phyloP scores from a whole-genome alignment of 768 basidiomycete species.

The Boletus reticuloceps region DNA sequence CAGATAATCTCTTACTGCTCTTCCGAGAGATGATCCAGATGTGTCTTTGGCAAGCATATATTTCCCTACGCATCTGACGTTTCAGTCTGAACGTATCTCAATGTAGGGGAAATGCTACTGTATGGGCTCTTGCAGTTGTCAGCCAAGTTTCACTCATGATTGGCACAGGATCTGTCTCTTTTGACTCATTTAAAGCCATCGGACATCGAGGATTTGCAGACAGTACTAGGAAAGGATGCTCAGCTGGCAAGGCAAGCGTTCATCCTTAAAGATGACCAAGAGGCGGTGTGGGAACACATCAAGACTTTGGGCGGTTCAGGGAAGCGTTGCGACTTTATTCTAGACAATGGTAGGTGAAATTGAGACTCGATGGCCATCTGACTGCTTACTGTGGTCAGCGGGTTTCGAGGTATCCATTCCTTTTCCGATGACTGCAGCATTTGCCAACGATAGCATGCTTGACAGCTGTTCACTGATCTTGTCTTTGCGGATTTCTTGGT shows the following conservation, averaged over 20 bases:
- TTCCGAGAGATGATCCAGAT: constrained; percentile 89
- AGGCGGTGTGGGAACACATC: constrained; percentile 69
- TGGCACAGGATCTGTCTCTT: constrained; percentile 81
- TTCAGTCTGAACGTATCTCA: neutral
- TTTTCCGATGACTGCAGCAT: neutral
- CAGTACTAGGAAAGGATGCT: constrained; percentile 69
- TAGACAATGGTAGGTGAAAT: constrained; percentile 75
- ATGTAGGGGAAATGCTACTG: constrained; percentile 90
- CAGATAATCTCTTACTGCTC: constrained; percentile 56
- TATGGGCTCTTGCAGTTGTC: constrained; percentile 30
- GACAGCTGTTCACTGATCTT: constrained; percentile 86
- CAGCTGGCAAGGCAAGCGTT: constrained; percentile 73
- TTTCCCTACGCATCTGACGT: neutral
- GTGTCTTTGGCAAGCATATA: constrained; percentile 61
- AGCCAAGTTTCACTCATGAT: neutral
- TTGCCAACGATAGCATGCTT: neutral
- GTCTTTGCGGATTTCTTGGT: constrained; percentile 93
- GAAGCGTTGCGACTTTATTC: constrained; percentile 72
- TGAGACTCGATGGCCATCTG: neutral
- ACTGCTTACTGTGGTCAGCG: constrained; percentile 42
- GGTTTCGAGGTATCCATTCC: constrained; percentile 74
- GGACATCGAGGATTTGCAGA: constrained; percentile 81
- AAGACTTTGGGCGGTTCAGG: constrained; percentile 45
- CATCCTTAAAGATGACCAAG: constrained; percentile 84
- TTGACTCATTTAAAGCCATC: constrained; percentile 80